Base-by-base conservation (phyloP, 331 rosid genomes). In the Acacia pycnantha region DNA sequence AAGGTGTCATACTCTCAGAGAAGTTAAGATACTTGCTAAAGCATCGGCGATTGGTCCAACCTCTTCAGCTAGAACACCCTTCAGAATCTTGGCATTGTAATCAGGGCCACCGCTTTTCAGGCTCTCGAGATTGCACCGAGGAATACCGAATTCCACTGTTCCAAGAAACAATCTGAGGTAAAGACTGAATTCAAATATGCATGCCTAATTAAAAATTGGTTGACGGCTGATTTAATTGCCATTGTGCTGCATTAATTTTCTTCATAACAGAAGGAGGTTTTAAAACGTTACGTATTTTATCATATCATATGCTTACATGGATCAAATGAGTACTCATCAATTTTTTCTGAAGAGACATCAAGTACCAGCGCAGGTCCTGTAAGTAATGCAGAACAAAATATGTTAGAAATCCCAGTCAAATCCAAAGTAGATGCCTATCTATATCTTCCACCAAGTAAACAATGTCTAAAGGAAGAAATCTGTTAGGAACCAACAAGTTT, bases 291-390 rank as follows among this genome's bases (percentile, higher is more conserved):
- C 51, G 78, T 68, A 22, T 22, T n/a, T 43, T 43, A 70, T 43
- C 74, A 70, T 82, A 54, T 26, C 58, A 77, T 37, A 77, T 82
- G 73, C 94, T 54, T 90, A 93, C 98, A 66, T 82, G 98, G 98
- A 88, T 96, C 98, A 68, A 92, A 93, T 26, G 97, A 81, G 87
- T 93, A 93, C 86, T 85, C 89, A 19, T 96, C 90, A 22, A 93
- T 87, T 82, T 86, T 87, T 24, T 86, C 90, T 2, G 97, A 92
- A 69, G 97, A 92, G 54, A 93, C 95, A 40, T 93, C 97, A 80
- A 91, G 94, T 83, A 96, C 87, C 44, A 90, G 50, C 82, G 98
- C 97, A 19, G 98, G 95, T 86, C 98, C 99, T 93, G 89, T 58
- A 82, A 72, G 82, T 68, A 24, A 79, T 6, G 37, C 48, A 58